Percentiles rank a stretch among this genome's conserved stretches.
These are phyloP conservation scores for Rauvolfia tetraphylla DNA, from an alignment of 257 asterid genomes.

Conservation along the genomic window DNA sequence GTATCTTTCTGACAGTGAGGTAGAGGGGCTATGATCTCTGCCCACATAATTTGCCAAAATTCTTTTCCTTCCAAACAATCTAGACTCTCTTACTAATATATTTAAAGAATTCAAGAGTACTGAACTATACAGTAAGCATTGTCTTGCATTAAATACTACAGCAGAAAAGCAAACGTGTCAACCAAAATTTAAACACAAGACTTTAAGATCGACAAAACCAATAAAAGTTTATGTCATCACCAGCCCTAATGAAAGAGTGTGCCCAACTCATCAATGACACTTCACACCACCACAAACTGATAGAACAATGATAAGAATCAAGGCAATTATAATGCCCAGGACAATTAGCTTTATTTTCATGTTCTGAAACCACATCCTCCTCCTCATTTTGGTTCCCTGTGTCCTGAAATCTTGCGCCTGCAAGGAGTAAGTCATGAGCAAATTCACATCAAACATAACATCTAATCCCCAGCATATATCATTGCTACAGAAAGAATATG, in stretches of 20 bases:
- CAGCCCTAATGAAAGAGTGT: slow-evolving; percentile 7
- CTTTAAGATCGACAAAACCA: slow-evolving; percentile 27
- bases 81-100: slow-evolving; percentile 23
- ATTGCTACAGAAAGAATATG: background rate
- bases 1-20: background rate
- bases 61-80: background rate
- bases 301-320: slow-evolving; percentile 83
- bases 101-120: slow-evolving; percentile 32
- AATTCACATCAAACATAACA: background rate
- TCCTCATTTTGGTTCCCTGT: slow-evolving; percentile 86
- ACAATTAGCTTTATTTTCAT: slow-evolving; percentile 96
- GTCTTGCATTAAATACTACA: slow-evolving; percentile 32
- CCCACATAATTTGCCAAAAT: background rate
- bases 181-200: slow-evolving; percentile 30
- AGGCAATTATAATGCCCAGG: slow-evolving; percentile 74
- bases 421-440: too few relatives aligned
- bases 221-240: slow-evolving; percentile 21
- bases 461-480: background rate
- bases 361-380: slow-evolving; percentile 92
- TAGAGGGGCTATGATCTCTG: too few relatives aligned
- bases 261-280: slow-evolving; percentile 35
- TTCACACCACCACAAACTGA: slow-evolving; percentile 82
- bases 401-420: slow-evolving; percentile 98
- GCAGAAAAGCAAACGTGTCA: slow-evolving; percentile 23
- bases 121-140: slow-evolving; percentile 54